Conservation (phyloP, 257 asterid genomes). For the Petrea volubilis region DNA sequence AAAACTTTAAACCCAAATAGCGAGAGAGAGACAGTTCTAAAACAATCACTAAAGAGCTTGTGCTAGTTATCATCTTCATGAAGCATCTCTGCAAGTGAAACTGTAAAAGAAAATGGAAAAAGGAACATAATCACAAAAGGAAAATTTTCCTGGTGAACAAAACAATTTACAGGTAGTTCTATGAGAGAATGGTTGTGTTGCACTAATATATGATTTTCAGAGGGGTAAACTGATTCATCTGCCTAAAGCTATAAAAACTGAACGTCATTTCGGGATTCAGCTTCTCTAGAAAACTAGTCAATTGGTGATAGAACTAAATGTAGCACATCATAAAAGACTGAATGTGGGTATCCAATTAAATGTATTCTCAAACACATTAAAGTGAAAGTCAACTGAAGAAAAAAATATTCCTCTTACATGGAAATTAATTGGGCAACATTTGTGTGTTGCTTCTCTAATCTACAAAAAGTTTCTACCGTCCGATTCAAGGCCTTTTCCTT, state of each 20-base stretch:
- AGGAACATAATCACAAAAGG: background rate
- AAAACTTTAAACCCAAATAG: conserved; percentile 18
- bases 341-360: conserved; percentile 5
- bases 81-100: conserved; percentile 20
- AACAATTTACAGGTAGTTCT: background rate
- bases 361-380: conserved; percentile 18
- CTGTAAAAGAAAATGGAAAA: background rate
- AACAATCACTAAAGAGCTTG: background rate
- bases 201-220: background rate
- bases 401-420: conserved; percentile 52
- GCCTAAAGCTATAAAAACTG: conserved; percentile 4
- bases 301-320: conserved; percentile 17
- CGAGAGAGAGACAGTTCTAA: conserved; percentile 17
- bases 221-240: background rate
- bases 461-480: conserved; percentile 94
- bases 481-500: conserved; percentile 94
- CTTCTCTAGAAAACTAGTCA: conserved; percentile 8
- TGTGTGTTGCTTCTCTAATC: conserved; percentile 87
- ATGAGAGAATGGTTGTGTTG: background rate
- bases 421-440: conserved; percentile 87
- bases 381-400: conserved; percentile 26
- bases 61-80: background rate
- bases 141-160: background rate
- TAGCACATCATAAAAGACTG: background rate
- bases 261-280: background rate